phyloP scores from a whole-genome alignment of 495 filamentous ascomycete genomes.

The Penicillium salamii region DNA sequence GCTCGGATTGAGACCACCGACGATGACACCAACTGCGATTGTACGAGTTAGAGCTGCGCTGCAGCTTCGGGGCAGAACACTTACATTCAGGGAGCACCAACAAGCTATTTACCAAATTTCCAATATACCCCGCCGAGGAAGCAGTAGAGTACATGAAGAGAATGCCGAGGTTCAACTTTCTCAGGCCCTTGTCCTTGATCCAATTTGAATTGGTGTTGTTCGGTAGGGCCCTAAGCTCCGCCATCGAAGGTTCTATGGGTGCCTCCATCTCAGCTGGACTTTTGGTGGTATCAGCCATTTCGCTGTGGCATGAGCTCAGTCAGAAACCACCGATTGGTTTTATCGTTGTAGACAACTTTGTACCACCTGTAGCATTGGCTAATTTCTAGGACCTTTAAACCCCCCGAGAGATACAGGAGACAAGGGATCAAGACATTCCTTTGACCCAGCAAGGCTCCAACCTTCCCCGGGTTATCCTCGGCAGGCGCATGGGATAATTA shows the following conservation, averaged over 20 bases:
- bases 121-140: constrained; percentile 27
- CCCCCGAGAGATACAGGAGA: neutral
- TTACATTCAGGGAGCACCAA: constrained; percentile 25
- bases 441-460: neutral
- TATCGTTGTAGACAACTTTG: too few relatives aligned
- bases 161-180: constrained; percentile 22
- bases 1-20: constrained; percentile 17
- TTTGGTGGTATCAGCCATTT: neutral
- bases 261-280: constrained; percentile 9
- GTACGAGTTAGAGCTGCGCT: neutral
- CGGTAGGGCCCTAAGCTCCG: constrained; percentile 15
- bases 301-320: neutral
- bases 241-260: constrained; percentile 8
- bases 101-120: constrained; percentile 25
- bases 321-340: too few relatives aligned
- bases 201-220: constrained; percentile 23
- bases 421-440: constrained; percentile 30
- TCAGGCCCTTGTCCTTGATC: constrained; percentile 23
- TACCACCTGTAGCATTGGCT: neutral
- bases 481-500: neutral
- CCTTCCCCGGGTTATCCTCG: neutral
- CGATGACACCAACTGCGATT: constrained; percentile 14
- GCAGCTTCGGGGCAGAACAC: neutral
- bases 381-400: neutral
- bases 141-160: constrained; percentile 19